Conservation (phyloP, 73 alveolate genomes). For the Paramecium pentaurelia region DNA sequence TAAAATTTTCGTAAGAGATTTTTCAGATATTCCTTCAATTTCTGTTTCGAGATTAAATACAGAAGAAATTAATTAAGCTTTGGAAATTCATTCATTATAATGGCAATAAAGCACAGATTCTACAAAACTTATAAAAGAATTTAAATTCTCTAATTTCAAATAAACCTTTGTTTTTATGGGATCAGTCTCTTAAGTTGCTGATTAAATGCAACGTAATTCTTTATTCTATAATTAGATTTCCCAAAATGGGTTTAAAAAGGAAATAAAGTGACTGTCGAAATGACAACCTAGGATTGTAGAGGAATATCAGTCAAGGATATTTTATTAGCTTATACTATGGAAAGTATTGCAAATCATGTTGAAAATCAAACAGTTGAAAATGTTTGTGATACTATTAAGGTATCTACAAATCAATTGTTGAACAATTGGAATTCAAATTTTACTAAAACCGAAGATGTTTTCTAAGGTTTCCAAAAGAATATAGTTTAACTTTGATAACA, state of each 20-base stretch:
- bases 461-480: background rate
- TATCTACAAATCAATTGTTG: background rate
- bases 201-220: slow-evolving; percentile 16
- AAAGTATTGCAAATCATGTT: background rate
- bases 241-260: slow-evolving; percentile 25
- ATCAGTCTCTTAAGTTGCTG: background rate
- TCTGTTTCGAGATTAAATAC: background rate
- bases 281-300: background rate
- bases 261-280: slow-evolving; percentile 19
- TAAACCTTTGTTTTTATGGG: background rate
- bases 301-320: slow-evolving; percentile 17
- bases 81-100: background rate
- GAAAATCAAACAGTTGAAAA: background rate
- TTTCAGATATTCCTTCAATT: background rate
- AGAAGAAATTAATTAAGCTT: background rate
- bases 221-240: background rate
- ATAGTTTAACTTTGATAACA: background rate
- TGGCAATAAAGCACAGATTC: background rate
- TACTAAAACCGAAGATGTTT: background rate
- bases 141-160: background rate
- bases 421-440: slow-evolving; percentile 3
- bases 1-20: background rate
- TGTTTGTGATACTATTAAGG: background rate
- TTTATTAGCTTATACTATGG: background rate
- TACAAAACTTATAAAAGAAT: background rate